Evolutionary conservation across 129 eudicot genomes (phyloP).

Genomic region (Flaveria bidentis): DNA sequence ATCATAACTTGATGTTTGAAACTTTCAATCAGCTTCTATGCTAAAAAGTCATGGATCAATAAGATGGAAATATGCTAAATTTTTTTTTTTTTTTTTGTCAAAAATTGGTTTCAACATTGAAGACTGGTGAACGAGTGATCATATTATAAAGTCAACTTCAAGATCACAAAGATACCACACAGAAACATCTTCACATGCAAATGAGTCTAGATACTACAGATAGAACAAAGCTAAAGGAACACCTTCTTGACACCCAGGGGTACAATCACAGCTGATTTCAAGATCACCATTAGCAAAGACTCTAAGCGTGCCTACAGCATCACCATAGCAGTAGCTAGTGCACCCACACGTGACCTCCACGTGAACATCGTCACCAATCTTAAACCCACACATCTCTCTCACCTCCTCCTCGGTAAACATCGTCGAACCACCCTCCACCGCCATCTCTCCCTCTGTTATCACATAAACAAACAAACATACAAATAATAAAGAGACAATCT

Average conservation of each 20-base stretch:
- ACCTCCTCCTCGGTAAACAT: constrained; percentile 71
- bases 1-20: background rate
- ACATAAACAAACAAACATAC: background rate
- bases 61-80: too few species aligned
- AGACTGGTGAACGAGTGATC: background rate
- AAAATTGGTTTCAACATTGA: background rate
- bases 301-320: constrained; percentile 74
- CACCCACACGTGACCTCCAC: constrained; percentile 85
- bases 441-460: constrained; percentile 24
- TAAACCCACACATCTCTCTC: constrained; percentile 59
- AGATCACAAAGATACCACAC: constrained; percentile 19
- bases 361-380: constrained; percentile 46
- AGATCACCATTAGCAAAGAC: constrained; percentile 65
- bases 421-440: constrained; percentile 25
- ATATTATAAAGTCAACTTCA: background rate
- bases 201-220: background rate
- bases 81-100: too few species aligned
- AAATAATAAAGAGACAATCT: background rate
- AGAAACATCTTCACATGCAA: constrained; percentile 40
- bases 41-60: background rate
- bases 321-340: constrained; percentile 74
- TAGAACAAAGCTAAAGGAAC: background rate
- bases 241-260: constrained; percentile 83
- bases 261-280: constrained; percentile 68
- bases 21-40: background rate